Evolutionary conservation across 1,284 basidiomycete species (phyloP), one percentile per base, ranked within the genome.

Genomic region (Neonothopanus nambi): DNA sequence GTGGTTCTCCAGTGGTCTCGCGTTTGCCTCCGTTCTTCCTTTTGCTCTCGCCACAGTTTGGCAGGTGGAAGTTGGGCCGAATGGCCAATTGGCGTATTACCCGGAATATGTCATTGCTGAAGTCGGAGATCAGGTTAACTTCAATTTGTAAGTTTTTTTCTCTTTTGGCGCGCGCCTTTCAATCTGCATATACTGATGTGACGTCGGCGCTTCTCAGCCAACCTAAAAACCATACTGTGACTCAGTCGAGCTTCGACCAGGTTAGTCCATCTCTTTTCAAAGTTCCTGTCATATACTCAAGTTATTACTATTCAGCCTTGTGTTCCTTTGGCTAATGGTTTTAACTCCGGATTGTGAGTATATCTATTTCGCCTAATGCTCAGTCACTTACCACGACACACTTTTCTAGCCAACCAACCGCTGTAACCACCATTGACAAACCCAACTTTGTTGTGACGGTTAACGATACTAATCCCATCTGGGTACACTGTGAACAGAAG

Each of bases 181-280:
- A 1, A 20, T 18, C 17, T 28, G 9, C 4, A 18, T 17, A n/a
- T n/a, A 26, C 45, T 18, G n/a, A 35, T 20, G n/a, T 50, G 12
- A 30, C 15, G 15, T 37, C 23, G n/a, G n/a, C n/a, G n/a, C n/a
- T n/a, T n/a, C 37, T 33, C 21, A 55, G 52, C 26, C 45, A 55
- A 37, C 73, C 75, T 6, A 78, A 78, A 42, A 79, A 80, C 63
- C 81, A 84, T 65, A 75, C 76, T 42, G 71, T 82, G 39, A 79
- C 81, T 3, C 81, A 85, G 63, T 56, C 55, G 15, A 52, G 44
- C 24, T 57, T 59, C 51, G 50, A 51, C 35, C 39, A 24, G 9
- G 52, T 55, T 45, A 20, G 56, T 54, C 7, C n/a, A 47, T 24
- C 5, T 36, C 9, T 7, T 8, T 24, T 37, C 13, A 8, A 17